Evolutionary conservation across 805 yeast genomes (phyloP).

Genomic region (Kazachstania psychrophila): DNA sequence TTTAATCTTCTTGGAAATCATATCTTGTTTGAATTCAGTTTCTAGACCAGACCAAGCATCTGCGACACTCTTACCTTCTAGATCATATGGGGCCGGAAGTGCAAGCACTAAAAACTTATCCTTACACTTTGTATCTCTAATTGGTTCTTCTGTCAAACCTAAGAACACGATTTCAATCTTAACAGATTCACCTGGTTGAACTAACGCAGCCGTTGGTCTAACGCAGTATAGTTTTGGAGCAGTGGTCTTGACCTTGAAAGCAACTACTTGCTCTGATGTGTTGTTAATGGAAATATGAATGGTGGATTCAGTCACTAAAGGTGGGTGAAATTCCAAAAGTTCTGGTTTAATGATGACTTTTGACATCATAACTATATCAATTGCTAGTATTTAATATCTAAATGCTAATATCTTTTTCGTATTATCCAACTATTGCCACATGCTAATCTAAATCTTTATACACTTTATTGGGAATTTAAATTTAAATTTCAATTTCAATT

Average conservation of each 20-base stretch:
- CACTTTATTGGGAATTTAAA: no score
- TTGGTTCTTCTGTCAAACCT: slow-evolving; percentile 69
- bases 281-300: slow-evolving; percentile 44
- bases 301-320: slow-evolving; percentile 63
- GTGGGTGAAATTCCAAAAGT: slow-evolving; percentile 64
- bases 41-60: slow-evolving; percentile 69
- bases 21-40: slow-evolving; percentile 42
- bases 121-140: slow-evolving; percentile 63
- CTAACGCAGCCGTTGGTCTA: slow-evolving; percentile 82
- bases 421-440: no score
- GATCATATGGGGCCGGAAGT: slow-evolving; percentile 58
- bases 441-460: no score
- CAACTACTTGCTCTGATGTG: slow-evolving; percentile 50
- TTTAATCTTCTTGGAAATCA: slow-evolving; percentile 55
- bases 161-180: slow-evolving; percentile 78
- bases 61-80: slow-evolving; percentile 49
- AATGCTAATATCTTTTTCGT: no score
- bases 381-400: no score
- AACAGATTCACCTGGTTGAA: slow-evolving; percentile 61
- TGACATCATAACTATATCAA: no score
- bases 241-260: slow-evolving; percentile 95
- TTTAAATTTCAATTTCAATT: no score
- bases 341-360: slow-evolving; percentile 62
- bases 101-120: slow-evolving; percentile 89
- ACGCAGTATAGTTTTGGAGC: slow-evolving; percentile 95